These are phyloP conservation scores for Diaporthe caulivora DNA, from an alignment of 2,329 filamentous ascomycete species.

Conservation along the genomic window DNA sequence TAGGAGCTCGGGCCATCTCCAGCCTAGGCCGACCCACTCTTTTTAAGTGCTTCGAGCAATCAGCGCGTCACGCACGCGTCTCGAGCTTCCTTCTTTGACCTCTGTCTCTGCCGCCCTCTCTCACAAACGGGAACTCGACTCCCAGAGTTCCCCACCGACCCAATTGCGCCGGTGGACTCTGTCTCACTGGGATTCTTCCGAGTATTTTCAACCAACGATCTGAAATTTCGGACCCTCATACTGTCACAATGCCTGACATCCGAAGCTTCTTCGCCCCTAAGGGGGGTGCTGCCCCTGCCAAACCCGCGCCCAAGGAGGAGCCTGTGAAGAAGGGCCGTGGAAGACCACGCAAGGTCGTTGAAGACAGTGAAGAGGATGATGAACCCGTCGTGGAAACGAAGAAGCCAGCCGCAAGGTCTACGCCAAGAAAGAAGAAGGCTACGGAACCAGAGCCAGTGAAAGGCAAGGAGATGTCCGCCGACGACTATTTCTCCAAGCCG, in stretches of 20 bases:
- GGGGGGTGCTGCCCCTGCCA: conserved; percentile 58
- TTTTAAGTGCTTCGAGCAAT: conserved; percentile 16
- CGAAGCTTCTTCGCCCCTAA: conserved; percentile 80
- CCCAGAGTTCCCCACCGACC: neutral
- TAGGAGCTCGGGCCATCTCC: conserved; percentile 32
- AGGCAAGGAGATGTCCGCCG: conserved; percentile 66
- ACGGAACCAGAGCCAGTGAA: conserved; percentile 58
- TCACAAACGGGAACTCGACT: conserved; percentile 3
- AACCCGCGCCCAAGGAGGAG: conserved; percentile 46
- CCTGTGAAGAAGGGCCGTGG: conserved; percentile 52
- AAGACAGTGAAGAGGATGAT: conserved; percentile 72
- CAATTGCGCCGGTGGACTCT: neutral
- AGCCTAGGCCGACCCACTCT: conserved; percentile 26
- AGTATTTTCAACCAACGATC: neutral
- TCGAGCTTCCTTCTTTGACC: conserved; percentile 20
- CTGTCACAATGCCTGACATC: conserved; percentile 76
- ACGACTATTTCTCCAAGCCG: conserved; percentile 68
- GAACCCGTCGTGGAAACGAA: conserved; percentile 57
- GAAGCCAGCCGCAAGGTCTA: conserved; percentile 64
- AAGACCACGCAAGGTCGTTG: conserved; percentile 47
- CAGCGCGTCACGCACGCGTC: conserved; percentile 37
- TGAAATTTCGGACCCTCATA: neutral
- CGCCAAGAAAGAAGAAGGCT: conserved; percentile 65
- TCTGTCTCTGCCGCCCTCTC: neutral
- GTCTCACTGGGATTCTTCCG: neutral